Base-by-base conservation (phyloP, 225 moss, liverwort and hornwort species). In the Ulota crispa region DNA sequence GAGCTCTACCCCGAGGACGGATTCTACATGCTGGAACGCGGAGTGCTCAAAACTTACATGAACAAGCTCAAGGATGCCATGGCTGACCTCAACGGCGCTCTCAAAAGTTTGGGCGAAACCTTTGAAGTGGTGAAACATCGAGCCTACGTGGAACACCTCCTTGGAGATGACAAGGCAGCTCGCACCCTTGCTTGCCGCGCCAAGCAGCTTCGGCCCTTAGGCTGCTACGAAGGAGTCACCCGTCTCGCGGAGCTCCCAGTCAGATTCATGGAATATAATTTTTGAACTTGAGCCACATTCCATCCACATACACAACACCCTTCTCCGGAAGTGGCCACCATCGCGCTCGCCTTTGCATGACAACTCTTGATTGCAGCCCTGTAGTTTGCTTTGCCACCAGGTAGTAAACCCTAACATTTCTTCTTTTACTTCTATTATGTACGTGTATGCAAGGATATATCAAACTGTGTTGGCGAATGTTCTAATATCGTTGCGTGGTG, bases 31-130 rank as follows among this genome's bases (percentile, higher is more conserved):
- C 43, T 87, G 9, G 87, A 87, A 69, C 68, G 84, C 1, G 87
- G 87, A 61, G 84, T 87, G 20, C 80, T 87, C 18, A 87, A 70
- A 39, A 84, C 81, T 3, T 87, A 87, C 53, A 87, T 84, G 84
- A 87, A 87, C 42, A 80, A 78, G 31, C 80, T 81, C 23, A 63
- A 61, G 15, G 83, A 78, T 0, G 72, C 87, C 59, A 78, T 84
- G 73, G 10, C 19, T 8, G 84, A 87, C 77, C 72, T 87, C 54
- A 72, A 74, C 23, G 11, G 61, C 20, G 87, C 83, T 34, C 14
- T 66, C 61, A 78, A 72, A 45, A 84, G 32, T 34, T 43, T 81
- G 53, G 87, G 87, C 42, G 84, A 84, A 59, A 87, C 81, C 2
- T 84, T 72, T 32, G 84, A 87, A 63, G 81, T 83, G 18, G 61